Percentiles rank a stretch among this genome's conserved stretches.
These are phyloP conservation scores for Monosporascus sp. DNA, from an alignment of 2,329 filamentous ascomycete genomes.

Conservation along the genomic window DNA sequence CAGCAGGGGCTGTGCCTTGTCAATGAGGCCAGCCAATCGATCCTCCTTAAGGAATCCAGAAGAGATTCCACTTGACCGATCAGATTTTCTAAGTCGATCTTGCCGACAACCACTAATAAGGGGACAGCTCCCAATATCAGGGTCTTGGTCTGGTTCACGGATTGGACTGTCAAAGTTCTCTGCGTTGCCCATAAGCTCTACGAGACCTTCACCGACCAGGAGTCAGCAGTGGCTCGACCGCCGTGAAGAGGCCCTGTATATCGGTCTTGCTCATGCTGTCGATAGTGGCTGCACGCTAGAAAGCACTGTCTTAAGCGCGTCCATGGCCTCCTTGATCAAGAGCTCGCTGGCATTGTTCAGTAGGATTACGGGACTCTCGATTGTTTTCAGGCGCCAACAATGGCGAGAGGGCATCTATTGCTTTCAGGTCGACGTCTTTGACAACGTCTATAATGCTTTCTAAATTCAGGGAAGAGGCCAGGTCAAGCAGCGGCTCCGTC, in stretches of 20 bases:
- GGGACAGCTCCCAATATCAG: slow-evolving; percentile 22
- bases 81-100: slow-evolving; percentile 25
- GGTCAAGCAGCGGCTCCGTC: slow-evolving; percentile 22
- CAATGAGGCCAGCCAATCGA: slow-evolving; percentile 29
- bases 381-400: slow-evolving; percentile 23
- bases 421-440: slow-evolving; percentile 28
- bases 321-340: slow-evolving; percentile 12
- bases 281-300: slow-evolving; percentile 3
- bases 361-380: slow-evolving; percentile 26
- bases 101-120: slow-evolving; percentile 19
- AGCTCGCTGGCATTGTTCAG: slow-evolving; percentile 18
- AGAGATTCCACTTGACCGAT: slow-evolving; percentile 28
- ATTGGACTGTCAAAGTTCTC: slow-evolving; percentile 19
- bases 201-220: slow-evolving; percentile 21
- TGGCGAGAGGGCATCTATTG: slow-evolving; percentile 26
- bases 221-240: slow-evolving; percentile 31
- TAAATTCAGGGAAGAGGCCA: slow-evolving; percentile 21
- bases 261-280: slow-evolving; percentile 28
- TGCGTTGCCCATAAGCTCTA: slow-evolving; percentile 24
- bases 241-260: slow-evolving; percentile 26
- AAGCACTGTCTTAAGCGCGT: slow-evolving; percentile 18
- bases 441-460: slow-evolving; percentile 22
- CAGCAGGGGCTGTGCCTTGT: slow-evolving; percentile 28
- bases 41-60: slow-evolving; percentile 28
- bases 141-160: slow-evolving; percentile 21